Conservation (phyloP, 495 filamentous ascomycete genomes). For the Xylaria castorea region DNA sequence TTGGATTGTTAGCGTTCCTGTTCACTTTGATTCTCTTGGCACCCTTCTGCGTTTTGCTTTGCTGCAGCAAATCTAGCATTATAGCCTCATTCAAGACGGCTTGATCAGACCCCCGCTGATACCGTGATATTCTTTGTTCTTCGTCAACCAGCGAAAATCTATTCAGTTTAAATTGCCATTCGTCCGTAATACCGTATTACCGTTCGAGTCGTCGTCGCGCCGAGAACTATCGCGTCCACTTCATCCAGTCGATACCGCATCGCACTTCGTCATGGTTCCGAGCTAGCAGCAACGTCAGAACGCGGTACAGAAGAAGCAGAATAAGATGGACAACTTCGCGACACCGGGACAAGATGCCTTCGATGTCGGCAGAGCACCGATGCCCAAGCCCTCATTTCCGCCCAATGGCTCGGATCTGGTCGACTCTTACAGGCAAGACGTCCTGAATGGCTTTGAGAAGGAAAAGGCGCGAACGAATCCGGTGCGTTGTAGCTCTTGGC, state of each 20-base stretch:
- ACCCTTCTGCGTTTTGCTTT: background rate
- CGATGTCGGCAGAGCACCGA: slow-evolving; percentile 31
- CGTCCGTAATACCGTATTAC: background rate
- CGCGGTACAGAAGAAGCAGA: slow-evolving; percentile 31
- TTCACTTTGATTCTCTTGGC: background rate
- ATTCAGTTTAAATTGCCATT: background rate
- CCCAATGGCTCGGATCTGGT: slow-evolving; percentile 48
- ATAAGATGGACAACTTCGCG: slow-evolving; percentile 41
- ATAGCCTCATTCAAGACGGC: background rate
- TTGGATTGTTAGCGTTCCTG: slow-evolving; percentile 17
- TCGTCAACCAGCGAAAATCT: background rate
- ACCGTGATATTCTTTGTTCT: slow-evolving; percentile 16
- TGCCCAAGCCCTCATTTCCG: slow-evolving; percentile 31
- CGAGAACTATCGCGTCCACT: background rate
- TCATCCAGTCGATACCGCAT: background rate
- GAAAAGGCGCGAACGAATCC: slow-evolving; percentile 55
- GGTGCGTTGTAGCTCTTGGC: slow-evolving; percentile 43
- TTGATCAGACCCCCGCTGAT: slow-evolving; percentile 4
- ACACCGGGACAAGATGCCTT: slow-evolving; percentile 35
- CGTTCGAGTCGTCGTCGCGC: background rate
- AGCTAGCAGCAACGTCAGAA: slow-evolving; percentile 27
- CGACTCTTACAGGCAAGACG: slow-evolving; percentile 57
- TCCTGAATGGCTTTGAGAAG: slow-evolving; percentile 50
- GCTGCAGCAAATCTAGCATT: slow-evolving; percentile 3
- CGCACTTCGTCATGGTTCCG: slow-evolving; percentile 29